A percentile compares a stretch with the other conserved stretches of the same genome.
phyloP scores from a whole-genome alignment of 1,284 basidiomycete genomes.

The Schizophyllum amplum region DNA sequence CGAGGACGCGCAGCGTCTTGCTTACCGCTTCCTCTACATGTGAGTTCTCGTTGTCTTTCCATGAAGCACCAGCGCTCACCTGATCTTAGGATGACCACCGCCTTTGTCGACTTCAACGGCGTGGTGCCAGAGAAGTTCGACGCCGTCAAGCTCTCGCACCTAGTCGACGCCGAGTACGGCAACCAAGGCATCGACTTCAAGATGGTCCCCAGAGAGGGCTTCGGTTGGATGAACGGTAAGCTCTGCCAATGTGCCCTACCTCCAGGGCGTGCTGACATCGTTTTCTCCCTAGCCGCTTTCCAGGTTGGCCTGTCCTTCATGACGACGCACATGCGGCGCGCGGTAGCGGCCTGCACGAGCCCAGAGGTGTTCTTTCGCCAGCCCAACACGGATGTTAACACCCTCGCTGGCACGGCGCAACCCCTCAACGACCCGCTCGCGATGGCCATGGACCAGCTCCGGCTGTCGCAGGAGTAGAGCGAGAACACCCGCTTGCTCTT shows the following conservation, averaged over 20 bases:
- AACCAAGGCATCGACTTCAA: constrained; percentile 98
- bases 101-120: constrained; percentile 93
- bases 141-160: constrained; percentile 88
- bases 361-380: constrained; percentile 78
- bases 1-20: constrained; percentile 87
- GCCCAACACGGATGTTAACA: constrained; percentile 25
- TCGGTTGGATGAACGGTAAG: constrained; percentile 88
- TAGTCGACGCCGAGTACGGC: constrained; percentile 97
- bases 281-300: constrained; percentile 64
- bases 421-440: constrained; percentile 54
- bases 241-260: no score
- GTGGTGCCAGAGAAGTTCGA: constrained; percentile 99
- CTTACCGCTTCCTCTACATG: constrained; percentile 98
- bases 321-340: constrained; percentile 89
- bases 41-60: constrained; percentile 27
- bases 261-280: not conserved
- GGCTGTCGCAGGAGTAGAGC: not conserved
- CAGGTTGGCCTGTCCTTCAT: constrained; percentile 95
- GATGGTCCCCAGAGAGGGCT: constrained; percentile 93
- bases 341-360: constrained; percentile 87
- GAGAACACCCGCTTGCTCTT: not conserved
- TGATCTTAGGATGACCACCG: constrained; percentile 73
- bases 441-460: constrained; percentile 60
- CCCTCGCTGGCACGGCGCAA: constrained; percentile 26
- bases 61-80: not conserved